Evolutionary conservation across 1,284 basidiomycete genomes (phyloP), one percentile per base, ranked within the genome.

Genomic region (Apiotrichum laibachii): DNA sequence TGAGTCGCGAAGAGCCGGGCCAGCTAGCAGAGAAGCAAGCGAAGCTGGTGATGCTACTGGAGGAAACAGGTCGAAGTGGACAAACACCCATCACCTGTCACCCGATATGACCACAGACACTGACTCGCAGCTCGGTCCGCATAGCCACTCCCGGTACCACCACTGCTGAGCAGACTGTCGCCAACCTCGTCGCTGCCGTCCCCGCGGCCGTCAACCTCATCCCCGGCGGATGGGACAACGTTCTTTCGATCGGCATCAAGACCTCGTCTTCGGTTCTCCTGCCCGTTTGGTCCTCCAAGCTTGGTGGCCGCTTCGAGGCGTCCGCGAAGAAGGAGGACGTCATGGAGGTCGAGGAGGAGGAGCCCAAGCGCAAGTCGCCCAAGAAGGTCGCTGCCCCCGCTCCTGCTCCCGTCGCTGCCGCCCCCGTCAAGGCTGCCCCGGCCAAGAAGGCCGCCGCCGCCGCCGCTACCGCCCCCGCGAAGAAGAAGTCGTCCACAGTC

Each of bases 191-290:
- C 67, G 82, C 82, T 10, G 88, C 90, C 1, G 80, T 98, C 2
- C 93, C 95, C 2, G 83, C 83, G n/a, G 80, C 95, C 59, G 83
- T 88, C 40, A 68, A 72, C 48, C 82, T 83, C 53, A 84, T 97
- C 65, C 84, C 85, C 63, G 90, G 86, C 50, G 88, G 86, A 22
- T 97, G 94, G 94, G 86, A 89, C 57, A 97, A 97, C 73, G 81
- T 99, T 50, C 91, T 96, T 70, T 88, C 85, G 61, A 77, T 99
- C 33, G 85, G 93, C 66, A 86, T 99, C 80, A 99, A 99, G 80
- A 96, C 92, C 4, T 89, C 86, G 65, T 85, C 84, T 19, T 90
- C 88, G 53, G 82, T 87, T n/a, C 86, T 88, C 63, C 79, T 99
- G 34, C 95, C 95, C 1, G 86, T 99, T 67, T 99, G 92, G 92